phyloP scores from a whole-genome alignment of 805 yeast species.

The Candida chauliodis region DNA sequence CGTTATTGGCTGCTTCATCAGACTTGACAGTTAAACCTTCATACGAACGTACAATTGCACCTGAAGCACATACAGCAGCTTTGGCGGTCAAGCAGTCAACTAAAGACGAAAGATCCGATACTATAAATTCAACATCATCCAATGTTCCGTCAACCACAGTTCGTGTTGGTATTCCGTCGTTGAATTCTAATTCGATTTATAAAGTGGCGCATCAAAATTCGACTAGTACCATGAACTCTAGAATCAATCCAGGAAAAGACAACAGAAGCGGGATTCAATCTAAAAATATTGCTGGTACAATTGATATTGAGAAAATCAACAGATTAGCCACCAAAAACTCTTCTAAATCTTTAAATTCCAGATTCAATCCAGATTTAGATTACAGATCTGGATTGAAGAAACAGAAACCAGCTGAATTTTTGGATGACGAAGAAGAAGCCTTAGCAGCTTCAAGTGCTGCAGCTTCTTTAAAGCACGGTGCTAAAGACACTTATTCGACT shows the following conservation, averaged over 20 bases:
- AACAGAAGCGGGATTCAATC: constrained; percentile 34
- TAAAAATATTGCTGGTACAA: constrained; percentile 15
- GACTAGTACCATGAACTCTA: constrained; percentile 39
- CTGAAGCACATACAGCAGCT: constrained; percentile 68
- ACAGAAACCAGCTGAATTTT: constrained; percentile 25
- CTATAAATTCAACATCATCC: constrained; percentile 14
- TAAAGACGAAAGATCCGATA: constrained; percentile 26
- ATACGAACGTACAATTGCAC: constrained; percentile 57
- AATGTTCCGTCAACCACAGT: constrained; percentile 13
- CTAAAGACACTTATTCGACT: constrained; percentile 20
- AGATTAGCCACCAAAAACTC: constrained; percentile 37
- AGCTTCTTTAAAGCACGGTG: constrained; percentile 46
- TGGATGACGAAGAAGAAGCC: constrained; percentile 38
- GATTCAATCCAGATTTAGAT: constrained; percentile 42
- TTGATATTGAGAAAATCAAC: constrained; percentile 34
- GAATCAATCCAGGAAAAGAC: constrained; percentile 41
- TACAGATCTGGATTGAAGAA: constrained; percentile 35
- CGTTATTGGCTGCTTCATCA: constrained; percentile 65
- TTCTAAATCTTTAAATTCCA: constrained; percentile 33
- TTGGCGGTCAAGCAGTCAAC: constrained; percentile 42
- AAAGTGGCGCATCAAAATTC: constrained; percentile 37
- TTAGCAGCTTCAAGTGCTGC: constrained; percentile 58
- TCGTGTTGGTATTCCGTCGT: constrained; percentile 28
- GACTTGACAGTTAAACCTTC: constrained; percentile 59
- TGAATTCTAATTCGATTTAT: constrained; percentile 28